Base-by-base conservation (phyloP, 1,139 yeast genomes). In the Taiozyma onychis region DNA sequence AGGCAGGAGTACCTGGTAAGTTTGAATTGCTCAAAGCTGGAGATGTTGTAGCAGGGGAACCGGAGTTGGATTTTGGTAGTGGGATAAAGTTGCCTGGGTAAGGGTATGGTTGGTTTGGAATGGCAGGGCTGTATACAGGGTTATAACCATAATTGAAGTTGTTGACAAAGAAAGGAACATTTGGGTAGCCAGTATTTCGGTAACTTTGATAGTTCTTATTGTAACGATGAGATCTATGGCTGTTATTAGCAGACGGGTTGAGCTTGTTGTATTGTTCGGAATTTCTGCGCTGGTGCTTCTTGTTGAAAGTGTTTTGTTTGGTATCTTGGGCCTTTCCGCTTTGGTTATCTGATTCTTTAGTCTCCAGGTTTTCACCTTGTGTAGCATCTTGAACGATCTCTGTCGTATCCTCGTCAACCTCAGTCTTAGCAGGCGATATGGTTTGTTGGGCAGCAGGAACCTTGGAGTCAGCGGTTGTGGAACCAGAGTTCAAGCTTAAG, bases 101-200 rank as follows among this genome's bases (percentile, higher is more conserved):
- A 27, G 37, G 44, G 16, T 30, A 51, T 14, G 44, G 50, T 16
- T 45, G 43, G n/a, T 39, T 48, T 8, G 46, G 44, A 16, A 32
- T 45, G 24, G 45, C 41, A 37, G 50, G 48, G 3, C 39, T 44
- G 6, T 44, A 22, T 11, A 50, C 48, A 41, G 52, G 51, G 13
- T 44, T 24, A 44, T 52, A 45, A 3, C 51, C 55, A 46, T 51
- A 53, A 34, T 49, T 53, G 44, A 48, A 53, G 8, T 27, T 21
- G 42, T 50, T 54, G 30, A 53, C 13, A 43, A 51, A 28, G 39
- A 44, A 57, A 14, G 57, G 58, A 2, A 48, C 8, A 22, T 44
- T 50, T 3, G 39, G 28, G 43, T 50, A 57, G 24, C 35, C 21
- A 5, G 63, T 55, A 35, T 59, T 57, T 54, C 62, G 58, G 24